These are phyloP conservation scores for Botryosphaeria dothidea DNA, from an alignment of 2,329 filamentous ascomycete species.

Conservation along the genomic window DNA sequence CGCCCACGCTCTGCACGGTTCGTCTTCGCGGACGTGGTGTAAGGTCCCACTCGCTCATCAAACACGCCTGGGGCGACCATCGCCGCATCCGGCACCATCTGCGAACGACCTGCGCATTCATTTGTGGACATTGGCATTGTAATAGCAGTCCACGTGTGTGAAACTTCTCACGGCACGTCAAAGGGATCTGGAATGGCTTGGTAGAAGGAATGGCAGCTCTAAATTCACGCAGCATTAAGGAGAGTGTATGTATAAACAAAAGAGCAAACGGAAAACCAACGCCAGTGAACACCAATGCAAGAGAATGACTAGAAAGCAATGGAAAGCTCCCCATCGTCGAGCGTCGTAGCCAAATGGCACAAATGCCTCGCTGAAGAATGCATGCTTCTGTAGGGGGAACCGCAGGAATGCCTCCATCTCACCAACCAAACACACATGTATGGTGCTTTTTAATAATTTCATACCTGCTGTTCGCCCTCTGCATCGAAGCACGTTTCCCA, in stretches of 20 bases:
- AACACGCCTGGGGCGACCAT: background rate
- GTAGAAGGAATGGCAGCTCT: constrained; percentile 11
- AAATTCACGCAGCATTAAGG: constrained; percentile 5
- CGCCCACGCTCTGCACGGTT: constrained; percentile 6
- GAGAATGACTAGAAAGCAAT: constrained; percentile 15
- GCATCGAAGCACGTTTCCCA: constrained; percentile 51
- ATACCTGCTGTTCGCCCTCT: constrained; percentile 26
- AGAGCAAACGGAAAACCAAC: background rate
- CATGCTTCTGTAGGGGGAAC: background rate
- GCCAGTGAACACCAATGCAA: constrained; percentile 5
- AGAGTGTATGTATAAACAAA: constrained; percentile 8
- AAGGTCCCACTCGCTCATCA: constrained; percentile 2
- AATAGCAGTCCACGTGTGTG: background rate
- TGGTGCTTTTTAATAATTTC: background rate
- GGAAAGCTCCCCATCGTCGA: constrained; percentile 2
- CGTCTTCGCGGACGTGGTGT: constrained; percentile 5
- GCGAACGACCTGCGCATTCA: background rate
- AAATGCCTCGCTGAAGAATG: constrained; percentile 5
- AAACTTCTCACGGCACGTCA: background rate
- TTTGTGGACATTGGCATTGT: background rate
- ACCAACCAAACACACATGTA: background rate
- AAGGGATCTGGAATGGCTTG: background rate
- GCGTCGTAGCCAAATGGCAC: background rate
- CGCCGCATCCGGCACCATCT: background rate
- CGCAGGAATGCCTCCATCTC: constrained; percentile 1